Conservation (phyloP, 2,329 filamentous ascomycete genomes). For the Ophiocordyceps camponoti-saundersi region DNA sequence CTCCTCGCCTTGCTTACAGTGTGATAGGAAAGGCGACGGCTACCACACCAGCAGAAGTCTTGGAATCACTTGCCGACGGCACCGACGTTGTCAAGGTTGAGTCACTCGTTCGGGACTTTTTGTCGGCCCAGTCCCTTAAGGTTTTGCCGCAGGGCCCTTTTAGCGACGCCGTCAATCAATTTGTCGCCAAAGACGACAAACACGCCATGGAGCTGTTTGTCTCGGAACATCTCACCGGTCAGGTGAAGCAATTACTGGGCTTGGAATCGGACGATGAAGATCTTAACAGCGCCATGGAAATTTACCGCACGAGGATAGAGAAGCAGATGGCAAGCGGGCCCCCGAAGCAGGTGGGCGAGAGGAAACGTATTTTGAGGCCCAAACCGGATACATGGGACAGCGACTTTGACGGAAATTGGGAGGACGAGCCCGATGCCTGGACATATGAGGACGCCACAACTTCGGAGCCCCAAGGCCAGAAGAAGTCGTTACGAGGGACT, state of each 20-base stretch:
- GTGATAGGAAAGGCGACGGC: constrained; percentile 14
- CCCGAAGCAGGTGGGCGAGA: constrained; percentile 19
- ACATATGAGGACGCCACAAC: constrained; percentile 11
- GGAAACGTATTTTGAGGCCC: constrained; percentile 40
- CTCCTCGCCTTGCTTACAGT: constrained; percentile 2
- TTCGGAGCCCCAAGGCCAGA: constrained; percentile 4
- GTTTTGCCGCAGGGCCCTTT: constrained; percentile 88
- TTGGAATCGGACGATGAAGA: constrained; percentile 49
- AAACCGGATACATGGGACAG: constrained; percentile 73
- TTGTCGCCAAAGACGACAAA: constrained; percentile 90
- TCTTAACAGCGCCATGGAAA: constrained; percentile 57
- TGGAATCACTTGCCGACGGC: constrained; percentile 30
- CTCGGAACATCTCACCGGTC: constrained; percentile 49
- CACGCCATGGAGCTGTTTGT: constrained; percentile 77
- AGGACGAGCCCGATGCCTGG: constrained; percentile 52
- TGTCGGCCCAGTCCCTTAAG: constrained; percentile 74
- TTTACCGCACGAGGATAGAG: constrained; percentile 52
- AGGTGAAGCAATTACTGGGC: constrained; percentile 52
- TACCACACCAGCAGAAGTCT: constrained; percentile 45
- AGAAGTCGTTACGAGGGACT: constrained; percentile 4
- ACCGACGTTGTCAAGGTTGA: constrained; percentile 70
- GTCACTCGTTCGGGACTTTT: constrained; percentile 72
- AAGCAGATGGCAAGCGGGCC: constrained; percentile 48
- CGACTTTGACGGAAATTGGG: constrained; percentile 79
- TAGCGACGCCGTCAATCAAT: constrained; percentile 81